Evolutionary conservation across 2,329 filamentous ascomycete species (phyloP), one percentile per base, ranked within the genome.

Genomic region (Pseudophaeomoniella oleicola): DNA sequence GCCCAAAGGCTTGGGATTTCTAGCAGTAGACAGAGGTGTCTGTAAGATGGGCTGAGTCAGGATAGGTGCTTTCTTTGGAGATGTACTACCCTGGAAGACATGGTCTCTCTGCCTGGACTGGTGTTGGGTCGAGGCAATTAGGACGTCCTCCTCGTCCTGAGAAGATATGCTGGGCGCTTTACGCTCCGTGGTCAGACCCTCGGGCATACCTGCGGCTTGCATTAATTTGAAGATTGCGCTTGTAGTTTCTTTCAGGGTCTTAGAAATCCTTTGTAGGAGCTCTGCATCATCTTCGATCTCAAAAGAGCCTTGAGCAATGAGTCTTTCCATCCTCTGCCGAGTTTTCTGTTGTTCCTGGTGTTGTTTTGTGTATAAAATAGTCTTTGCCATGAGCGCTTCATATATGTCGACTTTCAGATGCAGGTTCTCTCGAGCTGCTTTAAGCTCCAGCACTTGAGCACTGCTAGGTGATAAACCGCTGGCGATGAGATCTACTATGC

Each of bases 111-210:
- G 6, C n/a, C 22, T 19, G 3, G n/a, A 17, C 15, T 30, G 32
- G n/a, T 38, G 22, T 22, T 48, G 46, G 9, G 46, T 49, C 4
- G 46, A 49, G 13, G 45, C 46, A 13, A 49, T 45, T 5, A 49
- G 39, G 4, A 48, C 39, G 18, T 39, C 39, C 19, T 45, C 41
- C 11, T n/a, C 17, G 31, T 29, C 22, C 15, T 15, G 19, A 17
- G 16, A 32, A 11, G 19, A 11, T 5, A 22, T n/a, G 22, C 6
- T 27, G 9, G 22, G 22, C 22, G 22, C n/a, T 27, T 6, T 27
- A n/a, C n/a, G n/a, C 9, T 27, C 22, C n/a, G 22, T n/a, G 6
- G 6, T n/a, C 9, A n/a, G 22, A 27, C n/a, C n/a, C n/a, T 27
- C 9, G 22, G 22, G 9, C 22, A 27, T 27, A 9, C 22, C 22